phyloP scores from a whole-genome alignment of 1,284 basidiomycete genomes.

The Vanrija sp. region DNA sequence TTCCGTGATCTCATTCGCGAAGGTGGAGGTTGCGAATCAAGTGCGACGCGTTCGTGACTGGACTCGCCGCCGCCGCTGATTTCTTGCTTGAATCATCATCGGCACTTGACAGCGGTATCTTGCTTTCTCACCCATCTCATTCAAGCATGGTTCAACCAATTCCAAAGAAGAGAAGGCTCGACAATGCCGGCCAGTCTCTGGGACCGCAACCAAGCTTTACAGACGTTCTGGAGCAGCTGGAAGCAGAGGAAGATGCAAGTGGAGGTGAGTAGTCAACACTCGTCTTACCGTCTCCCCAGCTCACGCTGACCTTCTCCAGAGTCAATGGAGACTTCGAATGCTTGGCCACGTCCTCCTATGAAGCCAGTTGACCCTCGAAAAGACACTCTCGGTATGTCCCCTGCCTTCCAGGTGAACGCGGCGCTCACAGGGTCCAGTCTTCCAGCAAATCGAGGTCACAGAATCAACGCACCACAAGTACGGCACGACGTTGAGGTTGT shows the following conservation, averaged over 20 bases:
- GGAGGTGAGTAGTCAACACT: conserved; percentile 20
- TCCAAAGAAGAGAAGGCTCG: conserved; percentile 36
- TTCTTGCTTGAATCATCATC: background rate
- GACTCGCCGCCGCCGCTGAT: background rate
- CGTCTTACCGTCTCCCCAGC: background rate
- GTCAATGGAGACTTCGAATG: conserved; percentile 53
- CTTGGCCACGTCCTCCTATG: conserved; percentile 70
- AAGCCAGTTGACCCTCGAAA: conserved; percentile 57
- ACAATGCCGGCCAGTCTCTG: conserved; percentile 4
- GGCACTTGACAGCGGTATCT: background rate
- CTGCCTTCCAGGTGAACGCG: background rate
- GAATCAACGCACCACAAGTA: conserved; percentile 59
- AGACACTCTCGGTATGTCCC: conserved; percentile 60
- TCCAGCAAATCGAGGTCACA: conserved; percentile 92
- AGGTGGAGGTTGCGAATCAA: conserved; percentile 1
- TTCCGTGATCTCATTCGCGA: background rate
- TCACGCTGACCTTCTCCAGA: conserved; percentile 15
- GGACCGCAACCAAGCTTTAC: conserved; percentile 59
- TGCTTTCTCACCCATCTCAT: background rate
- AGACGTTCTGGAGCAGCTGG: conserved; percentile 69
- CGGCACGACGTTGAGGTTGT: conserved; percentile 65
- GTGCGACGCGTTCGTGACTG: background rate
- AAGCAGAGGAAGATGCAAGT: conserved; percentile 60
- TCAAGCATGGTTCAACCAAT: conserved; percentile 24
- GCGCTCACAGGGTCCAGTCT: conserved; percentile 49